Conservation (phyloP, 805 yeast genomes). For the Hanseniaspora mollemarum region DNA sequence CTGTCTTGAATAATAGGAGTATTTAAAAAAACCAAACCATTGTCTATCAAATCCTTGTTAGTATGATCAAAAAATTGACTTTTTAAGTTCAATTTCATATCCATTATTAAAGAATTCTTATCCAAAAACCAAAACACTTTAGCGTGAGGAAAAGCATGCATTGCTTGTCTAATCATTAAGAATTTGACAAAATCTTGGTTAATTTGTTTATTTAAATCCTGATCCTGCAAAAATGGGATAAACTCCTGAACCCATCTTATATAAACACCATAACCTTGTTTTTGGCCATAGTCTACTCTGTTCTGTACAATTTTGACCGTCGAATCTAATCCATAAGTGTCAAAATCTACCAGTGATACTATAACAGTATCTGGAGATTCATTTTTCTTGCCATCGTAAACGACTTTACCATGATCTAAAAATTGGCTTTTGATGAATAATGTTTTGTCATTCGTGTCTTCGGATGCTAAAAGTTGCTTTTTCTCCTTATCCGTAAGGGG, state of each 20-base stretch:
- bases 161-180: conserved; percentile 60
- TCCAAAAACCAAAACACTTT: conserved; percentile 84
- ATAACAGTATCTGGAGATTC: conserved; percentile 55
- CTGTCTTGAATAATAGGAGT: conserved; percentile 41
- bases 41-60: conserved; percentile 37
- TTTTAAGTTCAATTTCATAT: conserved; percentile 48
- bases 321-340: conserved; percentile 46
- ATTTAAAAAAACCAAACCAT: not conserved
- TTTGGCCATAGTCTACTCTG: conserved; percentile 77
- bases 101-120: conserved; percentile 65
- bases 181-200: conserved; percentile 25
- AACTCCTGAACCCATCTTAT: conserved; percentile 81
- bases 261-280: conserved; percentile 70
- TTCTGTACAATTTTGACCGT: conserved; percentile 67
- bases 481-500: conserved; percentile 33
- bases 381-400: conserved; percentile 27
- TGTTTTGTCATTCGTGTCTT: conserved; percentile 27
- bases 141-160: conserved; percentile 85
- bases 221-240: conserved; percentile 45
- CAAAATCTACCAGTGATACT: conserved; percentile 71
- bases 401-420: conserved; percentile 54
- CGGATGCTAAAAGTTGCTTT: conserved; percentile 21
- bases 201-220: conserved; percentile 24
- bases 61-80: conserved; percentile 50
- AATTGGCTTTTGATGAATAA: conserved; percentile 44